Base-by-base conservation (phyloP, 805 yeast genomes). In the Wickerhamiella siamensis region DNA sequence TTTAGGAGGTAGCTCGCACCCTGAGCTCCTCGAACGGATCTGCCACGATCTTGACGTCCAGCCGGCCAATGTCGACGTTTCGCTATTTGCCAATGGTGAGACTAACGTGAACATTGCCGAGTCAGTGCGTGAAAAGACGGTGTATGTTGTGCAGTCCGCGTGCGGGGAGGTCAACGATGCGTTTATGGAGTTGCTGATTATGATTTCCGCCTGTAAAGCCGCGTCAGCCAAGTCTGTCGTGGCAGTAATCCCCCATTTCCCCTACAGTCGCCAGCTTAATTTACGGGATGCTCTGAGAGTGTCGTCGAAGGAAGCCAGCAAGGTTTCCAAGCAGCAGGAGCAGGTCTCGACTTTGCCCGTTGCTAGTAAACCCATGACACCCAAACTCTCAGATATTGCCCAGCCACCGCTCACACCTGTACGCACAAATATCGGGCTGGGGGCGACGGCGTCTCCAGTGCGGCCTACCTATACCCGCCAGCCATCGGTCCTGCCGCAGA, bases 231-330 rank as follows among this genome's bases (percentile, higher is more conserved):
- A 74, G 44, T 70, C 88, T 44, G 94, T 86, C 35, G 83, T 94
- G 2, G 95, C 88, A 0, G 94, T 86, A 24, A 67, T 83, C 60
- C 98, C 99, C 3, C 69, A 86, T 46, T 91, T 91, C 61, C 95
- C 97, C 21, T 91, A 91, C 58, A 82, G 94, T 2, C 72, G 99
- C 55, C 99, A 91, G 61, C 94, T 95, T 3, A 97, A 88, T 60
- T 75, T 83, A 31, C 94, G 95, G 26, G 81, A 80, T 55, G 75
- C 82, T 2, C 20, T 27, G 10, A 24, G 20, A 17, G 22, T 24
- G 19, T 22, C 39, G 14, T 15, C 21, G 14, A 33, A 18, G 9
- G 20, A 15, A 6, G 36, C 17, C 9, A 8, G 12, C 18, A 16
- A 16, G 14, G 6, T 8, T 15, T 6, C 29, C 29, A 6, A 24